Conservation (phyloP, 148 eudicot genomes). For the Arbutus unedo region DNA sequence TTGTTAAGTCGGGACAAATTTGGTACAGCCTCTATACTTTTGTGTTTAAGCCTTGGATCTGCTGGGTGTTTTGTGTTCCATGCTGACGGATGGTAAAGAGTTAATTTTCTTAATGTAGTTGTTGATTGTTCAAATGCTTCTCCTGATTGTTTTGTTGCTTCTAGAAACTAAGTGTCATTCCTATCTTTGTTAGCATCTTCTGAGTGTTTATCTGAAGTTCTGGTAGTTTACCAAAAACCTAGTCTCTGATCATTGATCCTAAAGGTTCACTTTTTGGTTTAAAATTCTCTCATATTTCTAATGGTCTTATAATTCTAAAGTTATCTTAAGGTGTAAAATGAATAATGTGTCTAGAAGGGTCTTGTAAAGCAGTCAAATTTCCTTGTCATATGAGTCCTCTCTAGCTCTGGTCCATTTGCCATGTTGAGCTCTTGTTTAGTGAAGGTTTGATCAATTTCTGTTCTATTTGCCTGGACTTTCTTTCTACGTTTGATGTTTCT, state of each 20-base stretch:
- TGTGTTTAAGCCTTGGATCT: not conserved
- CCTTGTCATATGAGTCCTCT: not conserved
- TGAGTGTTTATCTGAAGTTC: not conserved
- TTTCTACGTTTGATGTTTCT: not conserved
- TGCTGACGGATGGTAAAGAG: not conserved
- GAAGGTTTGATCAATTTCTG: not conserved
- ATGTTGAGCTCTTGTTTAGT: not conserved
- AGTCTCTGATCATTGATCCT: not conserved
- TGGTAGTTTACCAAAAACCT: not conserved
- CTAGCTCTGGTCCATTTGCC: not conserved
- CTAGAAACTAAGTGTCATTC: not conserved
- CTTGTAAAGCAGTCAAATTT: not conserved
- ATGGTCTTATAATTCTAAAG: not conserved
- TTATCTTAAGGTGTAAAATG: not conserved
- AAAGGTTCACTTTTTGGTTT: not conserved
- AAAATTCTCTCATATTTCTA: not conserved
- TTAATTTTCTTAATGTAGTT: not conserved
- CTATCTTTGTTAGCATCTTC: not conserved
- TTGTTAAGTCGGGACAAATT: not conserved
- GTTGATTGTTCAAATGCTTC: not conserved
- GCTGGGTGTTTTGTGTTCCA: not conserved
- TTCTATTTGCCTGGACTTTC: not conserved
- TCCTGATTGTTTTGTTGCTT: not conserved
- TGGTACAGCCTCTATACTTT: not conserved
- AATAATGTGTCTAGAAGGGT: not conserved